These are phyloP conservation scores for Rosa multiflora DNA, from an alignment of 306 rosid species.

Conservation along the genomic window DNA sequence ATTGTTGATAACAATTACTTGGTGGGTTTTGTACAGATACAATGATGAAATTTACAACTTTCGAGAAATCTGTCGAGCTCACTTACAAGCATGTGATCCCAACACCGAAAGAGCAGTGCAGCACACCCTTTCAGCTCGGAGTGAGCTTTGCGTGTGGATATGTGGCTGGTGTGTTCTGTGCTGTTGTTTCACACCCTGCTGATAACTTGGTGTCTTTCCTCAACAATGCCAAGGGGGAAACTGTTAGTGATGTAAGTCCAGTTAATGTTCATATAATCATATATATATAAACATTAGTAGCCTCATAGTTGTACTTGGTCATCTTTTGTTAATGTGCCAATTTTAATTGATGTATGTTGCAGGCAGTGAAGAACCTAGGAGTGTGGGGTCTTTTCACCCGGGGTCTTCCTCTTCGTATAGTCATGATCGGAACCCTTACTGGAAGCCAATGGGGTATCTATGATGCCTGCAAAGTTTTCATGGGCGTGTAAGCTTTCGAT, in stretches of 20 bases:
- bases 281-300: not conserved
- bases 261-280: not conserved
- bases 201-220: slow-evolving; percentile 82
- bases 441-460: slow-evolving; percentile 73
- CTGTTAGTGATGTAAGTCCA: slow-evolving; percentile 66
- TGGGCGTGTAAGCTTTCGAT: slow-evolving; percentile 61
- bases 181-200: slow-evolving; percentile 78
- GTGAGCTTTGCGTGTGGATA: slow-evolving; percentile 76
- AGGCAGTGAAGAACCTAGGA: slow-evolving; percentile 72
- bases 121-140: slow-evolving; percentile 59
- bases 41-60: slow-evolving; percentile 80
- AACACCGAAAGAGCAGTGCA: slow-evolving; percentile 62
- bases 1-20: not conserved
- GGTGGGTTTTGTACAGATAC: slow-evolving; percentile 44
- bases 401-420: slow-evolving; percentile 78
- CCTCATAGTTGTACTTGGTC: not conserved
- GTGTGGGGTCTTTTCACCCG: slow-evolving; percentile 66
- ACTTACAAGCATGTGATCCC: slow-evolving; percentile 62
- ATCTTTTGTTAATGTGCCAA: slow-evolving; percentile 4
- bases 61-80: slow-evolving; percentile 65
- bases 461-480: slow-evolving; percentile 64
- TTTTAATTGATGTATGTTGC: slow-evolving; percentile 15
- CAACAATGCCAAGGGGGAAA: slow-evolving; percentile 76
- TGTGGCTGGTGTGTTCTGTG: slow-evolving; percentile 64
- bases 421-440: slow-evolving; percentile 75